phyloP scores from a whole-genome alignment of 345 rosid genomes.

The Euclidium syriacum region DNA sequence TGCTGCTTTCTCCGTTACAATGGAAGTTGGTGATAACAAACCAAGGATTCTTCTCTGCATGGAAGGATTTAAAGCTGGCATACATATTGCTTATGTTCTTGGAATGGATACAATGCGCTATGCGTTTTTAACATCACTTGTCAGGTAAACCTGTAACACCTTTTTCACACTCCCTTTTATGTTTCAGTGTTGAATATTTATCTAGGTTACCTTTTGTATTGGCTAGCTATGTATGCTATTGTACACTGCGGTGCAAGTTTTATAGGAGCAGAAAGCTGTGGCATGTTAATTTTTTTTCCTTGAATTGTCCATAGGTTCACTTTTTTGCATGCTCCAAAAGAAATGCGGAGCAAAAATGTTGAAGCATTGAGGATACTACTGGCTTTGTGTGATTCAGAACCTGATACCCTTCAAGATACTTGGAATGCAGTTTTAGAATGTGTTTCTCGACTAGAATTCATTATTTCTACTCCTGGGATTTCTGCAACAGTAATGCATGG shows the following conservation, averaged over 20 bases:
- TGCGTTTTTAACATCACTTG: slow-evolving; percentile 94
- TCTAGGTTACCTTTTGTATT: slow-evolving; percentile 6
- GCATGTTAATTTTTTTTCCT: slow-evolving; percentile 17
- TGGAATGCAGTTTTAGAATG: slow-evolving; percentile 99
- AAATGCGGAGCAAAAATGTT: slow-evolving; percentile 93
- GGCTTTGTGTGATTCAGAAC: slow-evolving; percentile 66
- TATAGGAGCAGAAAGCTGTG: slow-evolving; percentile 9
- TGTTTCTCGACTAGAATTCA: slow-evolving; percentile 94
- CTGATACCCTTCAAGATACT: slow-evolving; percentile 88
- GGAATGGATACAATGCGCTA: slow-evolving; percentile 99
- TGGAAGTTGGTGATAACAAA: slow-evolving; percentile 98
- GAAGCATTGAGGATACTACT: slow-evolving; percentile 91
- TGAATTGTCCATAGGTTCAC: slow-evolving; percentile 63
- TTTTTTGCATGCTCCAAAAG: slow-evolving; percentile 97
- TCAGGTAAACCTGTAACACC: slow-evolving; percentile 52
- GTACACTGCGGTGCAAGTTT: slow-evolving; percentile 1
- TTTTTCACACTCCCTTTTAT: background rate
- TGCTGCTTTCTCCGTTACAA: slow-evolving; percentile 93
- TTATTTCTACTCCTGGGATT: slow-evolving; percentile 81
- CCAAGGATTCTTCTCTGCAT: slow-evolving; percentile 84
- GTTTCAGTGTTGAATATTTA: slow-evolving; percentile 3
- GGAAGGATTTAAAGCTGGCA: slow-evolving; percentile 99
- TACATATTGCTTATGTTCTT: slow-evolving; percentile 81
- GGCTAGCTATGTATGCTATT: background rate
- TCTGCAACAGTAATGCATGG: slow-evolving; percentile 95